Base-by-base conservation (phyloP, 1,139 yeast species). In the Yamadazyma aaseri region DNA sequence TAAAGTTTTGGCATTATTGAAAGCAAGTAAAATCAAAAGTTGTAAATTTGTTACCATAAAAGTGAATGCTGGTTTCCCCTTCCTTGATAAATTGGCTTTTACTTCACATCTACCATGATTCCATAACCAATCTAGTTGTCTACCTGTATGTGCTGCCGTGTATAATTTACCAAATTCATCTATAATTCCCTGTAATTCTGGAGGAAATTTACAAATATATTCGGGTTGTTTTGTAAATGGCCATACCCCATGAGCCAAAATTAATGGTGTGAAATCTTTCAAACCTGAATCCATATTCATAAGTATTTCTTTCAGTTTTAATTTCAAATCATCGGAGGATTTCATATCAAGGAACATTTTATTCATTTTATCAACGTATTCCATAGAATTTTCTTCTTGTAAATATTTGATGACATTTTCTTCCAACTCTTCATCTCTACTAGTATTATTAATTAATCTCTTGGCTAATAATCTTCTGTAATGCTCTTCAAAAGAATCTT, bases 331-430 rank as follows among this genome's bases (percentile, higher is more conserved):
- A 42, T 79, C 80, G 0, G 96, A 87, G 3, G 94, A 79, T 50
- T 85, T 77, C 73, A 94, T 87, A 60, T 94, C 98, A 54, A 86
- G 86, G 60, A 94, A 90, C 99, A 94, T 94, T 51, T 90, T 85
- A 27, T 96, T 87, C 63, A 94, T 85, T 57, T 89, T 92, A 39
- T 89, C 83, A 2, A 97, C 90, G 58, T 89, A 94, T 51, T 92
- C 98, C 53, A 82, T 73, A 14, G 96, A 90, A 59, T 94, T 90
- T 44, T 86, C 96, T 41, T 86, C 86, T 57, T 90, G 95, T 45
- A 94, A 73, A 51, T 86, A 78, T 51, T 89, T 87, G 41, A 94
- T 86, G 48, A 94, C 82, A 40, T 79, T 67, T 47, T 87, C 94
- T 63, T 94, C 99, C 42, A 89, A 81, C 48, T 80, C 87, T 44